These are phyloP conservation scores for Hymenoscyphus fraxineus DNA, from an alignment of 2,329 filamentous ascomycete species.

Conservation along the genomic window DNA sequence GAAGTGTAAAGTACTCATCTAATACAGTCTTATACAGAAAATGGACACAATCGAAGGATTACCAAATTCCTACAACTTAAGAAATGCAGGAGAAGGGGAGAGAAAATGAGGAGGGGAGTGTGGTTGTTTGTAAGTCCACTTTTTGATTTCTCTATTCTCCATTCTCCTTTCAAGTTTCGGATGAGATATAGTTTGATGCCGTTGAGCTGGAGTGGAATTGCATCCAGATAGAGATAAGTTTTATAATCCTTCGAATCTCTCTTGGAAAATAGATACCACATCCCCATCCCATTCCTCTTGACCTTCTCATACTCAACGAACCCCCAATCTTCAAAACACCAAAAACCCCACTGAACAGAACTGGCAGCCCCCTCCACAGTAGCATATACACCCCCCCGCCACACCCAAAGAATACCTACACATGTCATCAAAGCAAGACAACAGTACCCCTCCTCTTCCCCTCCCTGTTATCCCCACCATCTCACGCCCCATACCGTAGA, in stretches of 20 bases:
- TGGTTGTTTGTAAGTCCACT: slow-evolving; percentile 22
- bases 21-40: not conserved
- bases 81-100: slow-evolving; percentile 28
- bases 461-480: not conserved
- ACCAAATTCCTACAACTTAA: slow-evolving; percentile 10
- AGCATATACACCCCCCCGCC: slow-evolving; percentile 26
- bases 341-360: too few species aligned
- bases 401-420: slow-evolving; percentile 25
- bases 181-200: too few species aligned
- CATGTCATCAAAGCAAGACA: slow-evolving; percentile 16
- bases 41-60: not conserved
- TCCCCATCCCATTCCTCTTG: too few species aligned
- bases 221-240: too few species aligned
- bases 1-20: too few species aligned
- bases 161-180: too few species aligned
- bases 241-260: too few species aligned
- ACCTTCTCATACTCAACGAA: too few species aligned
- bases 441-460: slow-evolving; percentile 14
- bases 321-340: too few species aligned
- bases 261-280: too few species aligned
- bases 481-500: slow-evolving; percentile 11
- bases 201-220: too few species aligned
- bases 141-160: not conserved
- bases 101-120: slow-evolving; percentile 25
- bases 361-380: slow-evolving; percentile 8